These are phyloP conservation scores for Crithidia expoeki DNA, from an alignment of 208 protist species.

Conservation along the genomic window DNA sequence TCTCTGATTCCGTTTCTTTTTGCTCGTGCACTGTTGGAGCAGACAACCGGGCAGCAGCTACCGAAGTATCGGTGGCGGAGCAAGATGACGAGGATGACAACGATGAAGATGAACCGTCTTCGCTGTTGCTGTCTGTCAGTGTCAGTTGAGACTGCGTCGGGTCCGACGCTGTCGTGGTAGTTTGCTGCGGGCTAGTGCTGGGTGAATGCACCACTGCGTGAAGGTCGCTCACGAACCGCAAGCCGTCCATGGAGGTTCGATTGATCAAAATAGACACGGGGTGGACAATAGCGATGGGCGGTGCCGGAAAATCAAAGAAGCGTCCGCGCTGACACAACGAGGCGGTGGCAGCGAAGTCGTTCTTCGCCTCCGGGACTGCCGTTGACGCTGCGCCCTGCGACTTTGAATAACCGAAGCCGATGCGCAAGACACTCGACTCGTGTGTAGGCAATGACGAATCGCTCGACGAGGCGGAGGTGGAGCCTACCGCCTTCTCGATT, in stretches of 20 bases:
- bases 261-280: slow-evolving; percentile 42
- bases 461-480: background rate
- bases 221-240: slow-evolving; percentile 11
- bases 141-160: slow-evolving; percentile 10
- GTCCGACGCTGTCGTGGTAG: slow-evolving; percentile 10
- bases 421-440: background rate
- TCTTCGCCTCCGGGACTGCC: background rate
- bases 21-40: background rate
- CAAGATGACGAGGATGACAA: background rate
- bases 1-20: background rate
- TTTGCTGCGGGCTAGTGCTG: slow-evolving; percentile 3
- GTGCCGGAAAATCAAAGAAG: slow-evolving; percentile 25
- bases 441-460: background rate
- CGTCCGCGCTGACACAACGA: background rate
- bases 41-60: background rate
- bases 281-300: slow-evolving; percentile 23
- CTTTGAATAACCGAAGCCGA: slow-evolving; percentile 13
- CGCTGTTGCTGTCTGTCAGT: slow-evolving; percentile 13
- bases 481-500: slow-evolving; percentile 3
- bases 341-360: background rate
- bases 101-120: background rate
- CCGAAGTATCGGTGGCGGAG: background rate
- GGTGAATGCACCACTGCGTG: slow-evolving; percentile 40
- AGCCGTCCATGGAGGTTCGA: slow-evolving; percentile 4
- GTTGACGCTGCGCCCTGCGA: background rate